These are phyloP conservation scores for Calamus simplicifolius DNA, from an alignment of 176 grass and related monocot species.

Conservation along the genomic window DNA sequence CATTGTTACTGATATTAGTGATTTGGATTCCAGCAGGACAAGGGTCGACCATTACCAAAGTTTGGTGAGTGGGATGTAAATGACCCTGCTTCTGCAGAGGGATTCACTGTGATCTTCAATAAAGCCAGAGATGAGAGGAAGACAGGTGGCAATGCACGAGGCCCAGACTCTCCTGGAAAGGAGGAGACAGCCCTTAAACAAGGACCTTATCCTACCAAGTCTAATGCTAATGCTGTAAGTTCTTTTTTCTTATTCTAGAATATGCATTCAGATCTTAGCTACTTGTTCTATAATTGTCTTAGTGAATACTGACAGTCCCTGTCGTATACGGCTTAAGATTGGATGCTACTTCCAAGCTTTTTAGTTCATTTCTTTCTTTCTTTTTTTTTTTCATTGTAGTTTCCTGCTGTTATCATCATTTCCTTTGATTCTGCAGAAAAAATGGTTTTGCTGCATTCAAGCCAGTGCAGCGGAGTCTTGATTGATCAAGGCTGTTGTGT, in stretches of 20 bases:
- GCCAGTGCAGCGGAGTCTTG: conserved; percentile 19
- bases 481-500: background rate
- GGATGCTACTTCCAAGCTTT: no score
- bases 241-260: background rate
- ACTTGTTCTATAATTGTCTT: no score
- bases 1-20: background rate
- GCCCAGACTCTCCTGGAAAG: conserved; percentile 9
- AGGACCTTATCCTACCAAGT: conserved; percentile 14
- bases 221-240: conserved; percentile 6
- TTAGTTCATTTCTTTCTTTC: background rate
- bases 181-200: conserved; percentile 4
- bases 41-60: conserved; percentile 14
- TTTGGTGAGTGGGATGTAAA: conserved; percentile 31
- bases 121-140: conserved; percentile 23
- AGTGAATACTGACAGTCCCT: no score
- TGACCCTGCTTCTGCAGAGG: conserved; percentile 21
- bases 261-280: no score
- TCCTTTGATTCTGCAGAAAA: conserved; percentile 20
- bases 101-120: conserved; percentile 24
- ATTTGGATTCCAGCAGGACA: conserved; percentile 13
- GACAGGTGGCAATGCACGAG: conserved; percentile 8
- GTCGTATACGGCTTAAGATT: no score
- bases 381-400: background rate
- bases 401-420: background rate
- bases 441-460: conserved; percentile 35